Percentiles rank a stretch among this genome's conserved stretches.
Conservation (phyloP, 129 eudicot genomes). For the Helianthus tuberosus region DNA sequence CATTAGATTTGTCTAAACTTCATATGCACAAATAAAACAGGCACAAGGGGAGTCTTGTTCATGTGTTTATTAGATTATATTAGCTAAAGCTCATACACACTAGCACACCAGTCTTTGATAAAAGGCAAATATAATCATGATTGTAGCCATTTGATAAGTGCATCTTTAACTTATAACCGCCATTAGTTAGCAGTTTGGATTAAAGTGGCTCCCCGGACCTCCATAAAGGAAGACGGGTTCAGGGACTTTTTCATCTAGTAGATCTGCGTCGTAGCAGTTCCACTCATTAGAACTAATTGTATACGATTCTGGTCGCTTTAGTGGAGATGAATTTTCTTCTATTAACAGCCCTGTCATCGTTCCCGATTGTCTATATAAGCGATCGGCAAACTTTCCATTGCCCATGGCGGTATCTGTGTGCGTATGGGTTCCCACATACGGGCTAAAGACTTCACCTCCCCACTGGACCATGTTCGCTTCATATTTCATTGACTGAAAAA, state of each 20-base stretch:
- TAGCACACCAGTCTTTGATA: no score
- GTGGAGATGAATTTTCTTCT: constrained; percentile 5
- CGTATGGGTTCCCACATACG: constrained; percentile 26
- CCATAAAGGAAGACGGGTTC: constrained; percentile 26
- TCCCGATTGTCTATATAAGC: constrained; percentile 4
- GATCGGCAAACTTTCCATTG: constrained; percentile 19
- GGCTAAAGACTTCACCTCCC: constrained; percentile 42
- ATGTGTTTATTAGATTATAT: no score
- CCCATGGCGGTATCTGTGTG: constrained; percentile 31
- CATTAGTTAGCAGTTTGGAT: constrained; percentile 4
- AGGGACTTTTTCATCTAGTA: not conserved
- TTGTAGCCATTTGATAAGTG: not conserved
- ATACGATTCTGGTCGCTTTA: constrained; percentile 17
- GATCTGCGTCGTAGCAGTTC: constrained; percentile 28
- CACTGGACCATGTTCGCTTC: constrained; percentile 27
- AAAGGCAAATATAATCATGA: not conserved
- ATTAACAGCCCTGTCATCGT: constrained; percentile 16
- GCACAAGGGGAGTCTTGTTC: no score
- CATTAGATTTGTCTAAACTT: no score
- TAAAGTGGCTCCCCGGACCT: constrained; percentile 23
- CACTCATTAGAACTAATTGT: constrained; percentile 14
- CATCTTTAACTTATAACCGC: not conserved
- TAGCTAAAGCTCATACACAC: no score
- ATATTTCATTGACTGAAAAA: not conserved
- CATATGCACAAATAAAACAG: no score